Evolutionary conservation across 139 green algal species (phyloP).

Genomic region (Astrephomene gubernaculifera): DNA sequence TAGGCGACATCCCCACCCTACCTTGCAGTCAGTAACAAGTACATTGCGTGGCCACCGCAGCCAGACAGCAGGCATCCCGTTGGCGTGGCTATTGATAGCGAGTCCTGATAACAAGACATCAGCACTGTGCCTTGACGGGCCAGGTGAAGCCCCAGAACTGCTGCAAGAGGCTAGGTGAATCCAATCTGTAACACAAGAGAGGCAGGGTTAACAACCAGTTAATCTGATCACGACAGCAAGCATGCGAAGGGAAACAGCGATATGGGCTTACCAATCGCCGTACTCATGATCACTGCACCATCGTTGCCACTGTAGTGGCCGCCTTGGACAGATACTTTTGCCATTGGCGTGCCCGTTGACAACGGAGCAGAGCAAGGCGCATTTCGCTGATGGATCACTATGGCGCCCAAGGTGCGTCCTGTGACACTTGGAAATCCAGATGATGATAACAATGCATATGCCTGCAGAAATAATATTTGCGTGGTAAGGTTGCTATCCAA

Average conservation of each 20-base stretch:
- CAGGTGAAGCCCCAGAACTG: too few relatives aligned
- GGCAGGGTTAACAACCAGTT: too few relatives aligned
- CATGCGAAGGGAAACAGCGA: too few relatives aligned
- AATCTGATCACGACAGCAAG: too few relatives aligned
- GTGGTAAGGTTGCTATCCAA: too few relatives aligned
- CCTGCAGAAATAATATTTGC: not conserved
- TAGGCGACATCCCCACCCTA: too few relatives aligned
- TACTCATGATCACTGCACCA: conserved; percentile 4
- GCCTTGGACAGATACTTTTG: not conserved
- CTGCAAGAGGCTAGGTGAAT: too few relatives aligned
- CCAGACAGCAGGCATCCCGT: not conserved
- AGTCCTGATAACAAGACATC: not conserved
- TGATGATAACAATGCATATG: not conserved
- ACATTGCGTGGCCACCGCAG: not conserved
- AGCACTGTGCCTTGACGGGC: not conserved
- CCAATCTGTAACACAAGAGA: too few relatives aligned
- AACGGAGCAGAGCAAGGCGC: not conserved
- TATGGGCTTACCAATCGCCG: not conserved
- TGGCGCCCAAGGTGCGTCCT: not conserved
- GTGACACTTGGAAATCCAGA: not conserved
- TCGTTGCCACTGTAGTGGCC: not conserved
- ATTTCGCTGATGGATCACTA: not conserved
- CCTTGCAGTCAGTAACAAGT: not conserved
- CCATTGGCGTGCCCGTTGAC: not conserved
- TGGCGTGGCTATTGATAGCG: not conserved